A percentile compares a stretch with the other conserved stretches of the same genome.
These are phyloP conservation scores for Russula sp. DNA, from an alignment of 768 basidiomycete genomes.

Conservation along the genomic window DNA sequence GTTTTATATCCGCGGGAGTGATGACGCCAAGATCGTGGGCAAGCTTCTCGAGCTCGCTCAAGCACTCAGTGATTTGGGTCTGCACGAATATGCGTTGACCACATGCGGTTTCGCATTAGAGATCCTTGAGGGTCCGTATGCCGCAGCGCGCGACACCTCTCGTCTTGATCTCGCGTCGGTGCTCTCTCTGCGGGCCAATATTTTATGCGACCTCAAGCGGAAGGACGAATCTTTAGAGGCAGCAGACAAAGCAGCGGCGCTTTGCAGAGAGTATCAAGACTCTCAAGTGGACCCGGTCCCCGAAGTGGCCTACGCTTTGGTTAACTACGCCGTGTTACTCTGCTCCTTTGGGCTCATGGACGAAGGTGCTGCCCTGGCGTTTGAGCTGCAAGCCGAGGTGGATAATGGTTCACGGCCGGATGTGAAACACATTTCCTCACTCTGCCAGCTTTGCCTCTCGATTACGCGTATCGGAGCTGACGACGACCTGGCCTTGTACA, in stretches of 20 bases:
- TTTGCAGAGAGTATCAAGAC: background rate
- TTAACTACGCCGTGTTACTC: conserved; percentile 7
- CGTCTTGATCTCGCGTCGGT: background rate
- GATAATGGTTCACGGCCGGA: background rate
- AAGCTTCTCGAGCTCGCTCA: conserved; percentile 7
- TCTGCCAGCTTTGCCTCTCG: conserved; percentile 7
- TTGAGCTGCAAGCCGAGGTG: conserved; percentile 5
- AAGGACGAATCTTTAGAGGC: conserved; percentile 3
- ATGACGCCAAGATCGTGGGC: background rate
- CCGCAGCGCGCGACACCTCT: background rate
- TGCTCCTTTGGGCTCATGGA: conserved; percentile 1
- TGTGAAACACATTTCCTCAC: background rate
- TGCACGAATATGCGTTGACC: conserved; percentile 1
- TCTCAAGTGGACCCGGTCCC: background rate
- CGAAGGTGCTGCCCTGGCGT: conserved; percentile 1
- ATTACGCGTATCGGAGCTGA: background rate
- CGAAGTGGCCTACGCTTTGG: background rate
- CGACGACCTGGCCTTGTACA: background rate
- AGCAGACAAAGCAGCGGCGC: background rate
- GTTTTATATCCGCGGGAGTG: background rate
- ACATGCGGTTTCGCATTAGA: conserved; percentile 3
- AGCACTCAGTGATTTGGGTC: conserved; percentile 14
- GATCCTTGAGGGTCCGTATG: background rate
- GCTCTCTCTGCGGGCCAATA: conserved; percentile 4
- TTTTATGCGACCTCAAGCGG: conserved; percentile 7